Evolutionary conservation across 2,329 filamentous ascomycete species (phyloP).

Genomic region (Lasiodiplodia theobromae): DNA sequence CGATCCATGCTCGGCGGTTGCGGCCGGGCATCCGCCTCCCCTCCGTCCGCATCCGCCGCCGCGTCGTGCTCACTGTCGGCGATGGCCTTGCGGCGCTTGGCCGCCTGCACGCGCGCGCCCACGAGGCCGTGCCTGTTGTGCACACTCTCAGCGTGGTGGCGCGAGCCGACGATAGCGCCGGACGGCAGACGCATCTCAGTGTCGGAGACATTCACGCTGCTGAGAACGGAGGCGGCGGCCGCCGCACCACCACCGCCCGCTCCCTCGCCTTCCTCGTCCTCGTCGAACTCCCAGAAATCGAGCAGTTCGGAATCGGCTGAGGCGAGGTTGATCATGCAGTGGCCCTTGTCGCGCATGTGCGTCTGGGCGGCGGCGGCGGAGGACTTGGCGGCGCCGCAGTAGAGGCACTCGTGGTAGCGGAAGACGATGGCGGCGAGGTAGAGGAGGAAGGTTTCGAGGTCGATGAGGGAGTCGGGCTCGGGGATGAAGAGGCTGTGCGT

Average conservation of each 20-base stretch:
- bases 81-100: constrained; percentile 13
- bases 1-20: constrained; percentile 29
- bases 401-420: constrained; percentile 45
- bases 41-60: background rate
- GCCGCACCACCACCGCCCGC: background rate
- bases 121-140: constrained; percentile 30
- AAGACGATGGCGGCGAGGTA: constrained; percentile 41
- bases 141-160: constrained; percentile 31
- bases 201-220: constrained; percentile 30
- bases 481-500: constrained; percentile 42
- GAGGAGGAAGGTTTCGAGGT: constrained; percentile 40
- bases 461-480: constrained; percentile 35
- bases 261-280: constrained; percentile 24
- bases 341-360: constrained; percentile 47
- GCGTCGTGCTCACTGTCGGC: background rate
- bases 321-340: constrained; percentile 44
- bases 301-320: constrained; percentile 42
- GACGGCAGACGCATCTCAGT: constrained; percentile 36
- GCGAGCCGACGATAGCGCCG: constrained; percentile 32
- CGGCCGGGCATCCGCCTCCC: constrained; percentile 20
- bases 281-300: constrained; percentile 40
- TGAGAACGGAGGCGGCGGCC: background rate
- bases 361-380: constrained; percentile 37
- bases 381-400: constrained; percentile 38
- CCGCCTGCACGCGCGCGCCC: constrained; percentile 21